These are phyloP conservation scores for Pleurotus platypus DNA, from an alignment of 768 basidiomycete species.

Conservation along the genomic window DNA sequence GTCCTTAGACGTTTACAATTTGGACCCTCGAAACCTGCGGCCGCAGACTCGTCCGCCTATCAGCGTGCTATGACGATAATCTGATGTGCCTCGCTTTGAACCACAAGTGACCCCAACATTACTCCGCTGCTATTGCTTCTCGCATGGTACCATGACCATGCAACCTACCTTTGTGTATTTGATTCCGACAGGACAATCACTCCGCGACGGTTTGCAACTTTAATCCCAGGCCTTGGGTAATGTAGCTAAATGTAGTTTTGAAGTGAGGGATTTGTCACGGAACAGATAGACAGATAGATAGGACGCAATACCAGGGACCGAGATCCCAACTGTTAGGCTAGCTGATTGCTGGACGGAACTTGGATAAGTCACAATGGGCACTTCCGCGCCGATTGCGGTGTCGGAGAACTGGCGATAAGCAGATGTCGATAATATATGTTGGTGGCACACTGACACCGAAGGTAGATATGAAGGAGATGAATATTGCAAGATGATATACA, in stretches of 20 bases:
- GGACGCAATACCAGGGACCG: not conserved
- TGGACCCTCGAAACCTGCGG: not conserved
- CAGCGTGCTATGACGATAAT: not conserved
- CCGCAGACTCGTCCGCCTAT: not conserved
- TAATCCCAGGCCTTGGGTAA: not conserved
- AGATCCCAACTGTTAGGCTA: not conserved
- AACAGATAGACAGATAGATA: not conserved
- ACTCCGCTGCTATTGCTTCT: slow-evolving; percentile 3
- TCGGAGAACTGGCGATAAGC: slow-evolving; percentile 3
- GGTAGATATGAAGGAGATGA: not conserved
- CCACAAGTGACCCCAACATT: not conserved
- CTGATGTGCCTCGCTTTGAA: not conserved
- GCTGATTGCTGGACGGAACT: slow-evolving; percentile 1
- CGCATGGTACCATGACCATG: not conserved
- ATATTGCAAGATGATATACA: slow-evolving; percentile 2
- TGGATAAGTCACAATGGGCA: not conserved
- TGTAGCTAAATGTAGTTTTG: not conserved
- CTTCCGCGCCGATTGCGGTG: too few species aligned
- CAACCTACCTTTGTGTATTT: too few species aligned
- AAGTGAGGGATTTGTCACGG: not conserved
- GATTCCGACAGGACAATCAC: not conserved
- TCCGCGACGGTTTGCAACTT: slow-evolving; percentile 6
- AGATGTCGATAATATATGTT: not conserved
- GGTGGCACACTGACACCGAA: too few species aligned
- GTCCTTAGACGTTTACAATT: not conserved